Evolutionary conservation across 495 filamentous ascomycete species (phyloP), one percentile per base, ranked within the genome.

Genomic region (Corynascus novoguineensis): DNA sequence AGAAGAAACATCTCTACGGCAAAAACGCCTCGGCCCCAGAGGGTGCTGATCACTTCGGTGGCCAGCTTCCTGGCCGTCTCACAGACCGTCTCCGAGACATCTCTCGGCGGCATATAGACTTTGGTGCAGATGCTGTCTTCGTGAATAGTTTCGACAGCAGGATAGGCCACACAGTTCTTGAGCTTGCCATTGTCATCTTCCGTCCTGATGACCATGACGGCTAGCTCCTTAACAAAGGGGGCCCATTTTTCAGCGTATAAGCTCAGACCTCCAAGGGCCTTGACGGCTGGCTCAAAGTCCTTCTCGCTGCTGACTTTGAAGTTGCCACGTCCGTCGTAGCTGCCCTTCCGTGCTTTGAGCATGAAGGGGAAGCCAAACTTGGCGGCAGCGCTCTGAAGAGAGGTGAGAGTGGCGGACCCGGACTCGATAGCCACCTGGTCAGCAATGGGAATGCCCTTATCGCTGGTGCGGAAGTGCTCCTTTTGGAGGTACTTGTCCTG

Each of bases 401-500:
- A 84, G 60, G 78, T 74, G 6, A 76, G 66, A 35, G 75, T 73
- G 52, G 73, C 60, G 50, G 81, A 71, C 0, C 73, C 75, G 0
- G 75, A 64, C 25, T 71, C 70, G 44, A 96, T 67, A 14, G 82
- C 76, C 21, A 84, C 73, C 58, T 86, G 88, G 17, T 84, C 77
- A 1, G 87, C 86, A 59, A 86, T 86, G n/a, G 84, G 80, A 5
- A 97, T 83, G 2, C 75, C 77, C 62, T 82, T 80, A 42, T 79
- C 60, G 54, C 64, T 65, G 44, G 50, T 69, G 32, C 72, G 72
- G 57, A 97, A 77, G 64, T 93, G 85, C 63, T 87, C 80, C 72
- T 98, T 97, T 74, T 98, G 93, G 66, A 83, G 75, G 71, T 83
- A 97, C 73, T 98, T 98, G 77, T 98, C 92, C 78, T 98, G 95